Evolutionary conservation across 2,329 filamentous ascomycete species (phyloP), one percentile per base, ranked within the genome.

Genomic region (Nannizziopsis arthrosporioides): DNA sequence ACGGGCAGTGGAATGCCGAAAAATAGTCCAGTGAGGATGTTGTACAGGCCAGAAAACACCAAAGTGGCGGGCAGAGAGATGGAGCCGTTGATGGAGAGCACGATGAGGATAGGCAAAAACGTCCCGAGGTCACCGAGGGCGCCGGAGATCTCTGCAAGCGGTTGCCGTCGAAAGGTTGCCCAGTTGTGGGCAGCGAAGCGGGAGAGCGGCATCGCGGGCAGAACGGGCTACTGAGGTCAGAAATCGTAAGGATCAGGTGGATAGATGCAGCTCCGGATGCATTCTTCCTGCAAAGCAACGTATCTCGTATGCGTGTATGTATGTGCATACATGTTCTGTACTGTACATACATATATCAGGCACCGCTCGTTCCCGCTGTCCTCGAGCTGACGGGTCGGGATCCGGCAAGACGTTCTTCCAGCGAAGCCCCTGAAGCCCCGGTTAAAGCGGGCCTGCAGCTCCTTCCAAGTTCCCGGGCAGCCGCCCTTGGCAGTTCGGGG

Each of bases 1-100:
- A 95, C 88, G 0, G 89, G 89, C 2, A 95, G 68, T 1, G 90
- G 90, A 36, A 96, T 83, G 5, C 90, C 90, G 59, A 95, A 96
- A 30, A 82, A 67, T 1, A 81, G 61, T 14, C 90, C 92, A 0
- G 89, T 94, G 10, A 84, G 59, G 48, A 95, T 78, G 59, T 96
- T 96, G 65, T 84, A 90, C 8, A 89, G 60, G 1, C 92, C 92
- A 0, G 87, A 89, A 62, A 94, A 92, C 5, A 96, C 78, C 0
- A 96, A 75, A 0, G 90, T 95, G 42, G 82, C 81, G 19, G 85
- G 80, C 1, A 96, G 75, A 17, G 85, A 82, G 57, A 96, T 85
- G 7, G 85, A 89, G 31, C 76, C 73, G 55, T 85, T 84, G 22
- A 85, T 68, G 0, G 88, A 81, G 22, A 96, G 78, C 2, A 89